Base-by-base conservation (phyloP, 2,329 filamentous ascomycete species). In the Colletotrichum liaoningense region DNA sequence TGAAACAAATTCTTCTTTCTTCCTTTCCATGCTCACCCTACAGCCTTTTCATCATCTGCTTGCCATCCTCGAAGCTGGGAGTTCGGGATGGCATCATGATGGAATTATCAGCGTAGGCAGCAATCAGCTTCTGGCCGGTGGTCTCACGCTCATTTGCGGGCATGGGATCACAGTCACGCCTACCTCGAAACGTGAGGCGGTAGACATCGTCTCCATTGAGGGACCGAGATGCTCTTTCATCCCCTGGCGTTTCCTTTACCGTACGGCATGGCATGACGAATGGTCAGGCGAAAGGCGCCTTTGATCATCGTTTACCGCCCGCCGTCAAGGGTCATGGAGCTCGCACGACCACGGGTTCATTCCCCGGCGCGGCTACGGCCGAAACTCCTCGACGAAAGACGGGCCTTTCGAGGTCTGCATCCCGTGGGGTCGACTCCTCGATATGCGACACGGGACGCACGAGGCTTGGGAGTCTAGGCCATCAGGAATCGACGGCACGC, bases 371-470 rank as follows among this genome's bases (percentile, higher is more conserved):
- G 42, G 42, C 16, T 12, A 11, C n/a, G n/a, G 14, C 57, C n/a
- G 57, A 59, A 42, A 19, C 57, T 33, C 24, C 12, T 6, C n/a
- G 11, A 19, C 22, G 2, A 26, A 19, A 38, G n/a, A 14, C 2
- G 19, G 8, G 16, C 19, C 19, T 26, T 11, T 2, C 5, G 22
- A 54, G 30, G 42, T 22, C 4, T 4, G 19, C 69, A 63, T 33
- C 65, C 16, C 57, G 69, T 69, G 38, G 35, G 69, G 57, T 49
- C 9, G 58, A 62, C 28, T 68, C 5, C 30, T 24, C 12, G 6
- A 4, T 24, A 28, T 9, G 24, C 11, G 11, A 57, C 26, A 19
- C 56, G 28, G 8, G 16, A 12, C 56, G 6, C 14, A 33, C 38
- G 56, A 35, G 56, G 24, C 30, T 33, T 22, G 26, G 9, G n/a